Evolutionary conservation across 208 protist species (phyloP).

Genomic region (Leishmania turanica): DNA sequence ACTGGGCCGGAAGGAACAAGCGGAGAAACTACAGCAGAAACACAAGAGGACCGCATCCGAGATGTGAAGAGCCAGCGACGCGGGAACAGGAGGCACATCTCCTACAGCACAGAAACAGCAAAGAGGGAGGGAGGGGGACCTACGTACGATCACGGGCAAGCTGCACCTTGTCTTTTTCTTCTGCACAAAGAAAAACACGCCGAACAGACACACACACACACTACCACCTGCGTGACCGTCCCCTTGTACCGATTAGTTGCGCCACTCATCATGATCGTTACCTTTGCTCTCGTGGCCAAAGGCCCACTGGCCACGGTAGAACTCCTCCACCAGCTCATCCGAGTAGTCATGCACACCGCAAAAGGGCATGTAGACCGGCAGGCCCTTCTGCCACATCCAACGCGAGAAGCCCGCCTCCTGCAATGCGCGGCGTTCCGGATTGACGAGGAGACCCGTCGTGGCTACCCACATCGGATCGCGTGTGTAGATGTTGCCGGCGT

Average conservation of each 20-base stretch:
- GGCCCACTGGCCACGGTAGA: conserved; percentile 89
- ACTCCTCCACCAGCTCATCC: conserved; percentile 92
- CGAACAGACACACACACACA: neutral
- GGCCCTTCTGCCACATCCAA: conserved; percentile 85
- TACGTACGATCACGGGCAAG: neutral
- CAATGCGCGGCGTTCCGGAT: conserved; percentile 75
- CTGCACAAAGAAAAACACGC: neutral
- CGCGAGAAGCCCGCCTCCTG: conserved; percentile 88
- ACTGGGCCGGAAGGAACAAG: neutral
- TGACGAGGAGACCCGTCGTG: conserved; percentile 66
- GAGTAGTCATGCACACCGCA: conserved; percentile 87
- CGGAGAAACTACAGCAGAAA: neutral
- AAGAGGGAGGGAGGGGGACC: neutral
- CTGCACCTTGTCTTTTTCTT: neutral
- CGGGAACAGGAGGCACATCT: neutral
- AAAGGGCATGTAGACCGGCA: conserved; percentile 88
- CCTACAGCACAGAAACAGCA: neutral
- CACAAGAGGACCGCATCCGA: neutral
- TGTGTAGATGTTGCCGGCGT: conserved; percentile 61
- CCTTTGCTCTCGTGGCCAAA: conserved; percentile 85
- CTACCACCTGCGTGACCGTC: neutral
- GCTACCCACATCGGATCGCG: conserved; percentile 89
- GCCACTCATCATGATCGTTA: conserved; percentile 92
- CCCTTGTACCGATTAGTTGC: conserved; percentile 41
- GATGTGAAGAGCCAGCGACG: neutral